These are phyloP conservation scores for Trifolium subterraneum DNA, from an alignment of 306 rosid genomes.

Conservation along the genomic window DNA sequence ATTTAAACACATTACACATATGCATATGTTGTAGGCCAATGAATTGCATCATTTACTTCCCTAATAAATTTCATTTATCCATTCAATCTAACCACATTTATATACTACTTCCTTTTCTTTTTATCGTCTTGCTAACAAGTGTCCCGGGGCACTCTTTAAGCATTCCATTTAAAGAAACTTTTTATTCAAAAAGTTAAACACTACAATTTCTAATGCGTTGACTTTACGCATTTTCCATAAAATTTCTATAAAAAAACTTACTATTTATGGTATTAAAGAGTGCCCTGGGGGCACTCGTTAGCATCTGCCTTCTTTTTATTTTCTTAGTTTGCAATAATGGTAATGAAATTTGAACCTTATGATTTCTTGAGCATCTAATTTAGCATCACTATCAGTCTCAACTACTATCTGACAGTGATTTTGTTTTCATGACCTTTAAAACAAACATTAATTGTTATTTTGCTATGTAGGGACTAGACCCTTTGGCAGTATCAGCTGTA, in stretches of 20 bases:
- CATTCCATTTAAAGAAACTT: too few relatives aligned
- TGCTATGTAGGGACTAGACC: conserved; percentile 77
- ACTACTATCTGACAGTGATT: not conserved
- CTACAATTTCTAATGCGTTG: too few relatives aligned
- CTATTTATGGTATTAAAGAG: too few relatives aligned
- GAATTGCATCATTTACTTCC: conserved; percentile 48
- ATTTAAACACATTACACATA: conserved; percentile 19
- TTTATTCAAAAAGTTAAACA: too few relatives aligned
- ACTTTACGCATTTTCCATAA: too few relatives aligned
- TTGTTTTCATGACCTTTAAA: conserved; percentile 14
- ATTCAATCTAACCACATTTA: conserved; percentile 46
- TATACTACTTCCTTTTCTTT: conserved; percentile 29
- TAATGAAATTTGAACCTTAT: conserved; percentile 1
- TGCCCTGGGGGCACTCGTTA: too few relatives aligned
- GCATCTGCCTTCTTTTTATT: not conserved
- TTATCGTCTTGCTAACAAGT: too few relatives aligned
- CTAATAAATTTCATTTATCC: conserved; percentile 36
- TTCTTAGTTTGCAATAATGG: conserved; percentile 3
- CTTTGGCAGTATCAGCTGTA: conserved; percentile 74
- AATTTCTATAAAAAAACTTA: too few relatives aligned
- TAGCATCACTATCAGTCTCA: not conserved
- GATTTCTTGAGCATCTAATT: conserved; percentile 1
- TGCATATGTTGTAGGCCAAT: conserved; percentile 41
- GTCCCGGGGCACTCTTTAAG: too few relatives aligned
- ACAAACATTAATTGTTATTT: not conserved